Conservation (phyloP, 305 asterid species). For the Solanum chacoense region DNA sequence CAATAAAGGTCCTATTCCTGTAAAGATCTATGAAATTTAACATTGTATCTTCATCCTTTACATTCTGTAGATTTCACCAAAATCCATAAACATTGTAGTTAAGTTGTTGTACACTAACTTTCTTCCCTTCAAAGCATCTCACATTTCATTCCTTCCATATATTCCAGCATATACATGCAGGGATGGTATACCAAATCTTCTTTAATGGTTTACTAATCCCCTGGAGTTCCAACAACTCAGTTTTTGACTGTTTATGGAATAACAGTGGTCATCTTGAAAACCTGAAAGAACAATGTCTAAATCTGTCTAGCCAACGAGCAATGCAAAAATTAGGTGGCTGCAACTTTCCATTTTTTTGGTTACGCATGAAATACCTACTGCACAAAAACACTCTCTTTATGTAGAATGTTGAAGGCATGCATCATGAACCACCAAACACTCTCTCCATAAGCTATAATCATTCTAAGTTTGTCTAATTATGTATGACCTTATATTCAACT, state of each 20-base stretch:
- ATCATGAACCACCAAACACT: neutral
- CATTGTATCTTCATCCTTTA: neutral
- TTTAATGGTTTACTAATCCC: neutral
- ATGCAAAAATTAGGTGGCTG: neutral
- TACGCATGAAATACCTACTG: neutral
- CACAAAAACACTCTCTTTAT: neutral
- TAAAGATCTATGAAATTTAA: neutral
- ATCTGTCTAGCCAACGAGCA: neutral
- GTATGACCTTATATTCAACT: neutral
- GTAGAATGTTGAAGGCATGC: neutral
- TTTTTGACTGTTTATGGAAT: neutral
- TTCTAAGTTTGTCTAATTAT: neutral
- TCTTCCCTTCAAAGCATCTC: neutral
- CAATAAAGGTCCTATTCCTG: neutral
- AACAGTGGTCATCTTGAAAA: neutral
- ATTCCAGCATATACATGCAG: neutral
- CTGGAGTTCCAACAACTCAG: neutral
- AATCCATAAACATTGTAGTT: neutral
- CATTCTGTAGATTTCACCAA: neutral
- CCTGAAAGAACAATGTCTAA: neutral
- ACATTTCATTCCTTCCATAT: neutral
- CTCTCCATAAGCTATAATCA: neutral
- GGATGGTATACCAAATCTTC: neutral
- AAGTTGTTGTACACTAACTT: neutral
- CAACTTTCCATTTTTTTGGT: neutral